Evolutionary conservation across 148 eudicot species (phyloP).

Genomic region (Rhododendron simsii): DNA sequence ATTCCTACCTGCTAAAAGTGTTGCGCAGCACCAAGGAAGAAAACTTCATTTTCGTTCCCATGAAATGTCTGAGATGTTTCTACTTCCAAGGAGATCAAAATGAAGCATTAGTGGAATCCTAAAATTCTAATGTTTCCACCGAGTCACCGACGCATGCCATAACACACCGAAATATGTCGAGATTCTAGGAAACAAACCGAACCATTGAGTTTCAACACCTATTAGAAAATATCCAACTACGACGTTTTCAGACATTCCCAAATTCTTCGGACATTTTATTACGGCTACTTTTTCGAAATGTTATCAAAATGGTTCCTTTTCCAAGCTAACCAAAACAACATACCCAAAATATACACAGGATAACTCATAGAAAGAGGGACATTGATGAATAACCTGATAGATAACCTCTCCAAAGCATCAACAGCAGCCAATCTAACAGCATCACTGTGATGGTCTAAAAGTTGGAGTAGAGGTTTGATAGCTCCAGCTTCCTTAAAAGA

Average conservation of each 20-base stretch:
- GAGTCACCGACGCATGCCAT: background rate
- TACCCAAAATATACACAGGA: background rate
- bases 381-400: conserved; percentile 46
- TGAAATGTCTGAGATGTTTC: background rate
- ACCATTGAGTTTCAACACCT: background rate
- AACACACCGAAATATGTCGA: background rate
- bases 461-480: conserved; percentile 45
- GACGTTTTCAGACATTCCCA: background rate
- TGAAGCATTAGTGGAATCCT: background rate
- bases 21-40: background rate
- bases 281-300: background rate
- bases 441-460: conserved; percentile 37
- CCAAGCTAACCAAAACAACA: background rate
- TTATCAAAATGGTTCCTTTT: background rate
- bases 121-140: background rate
- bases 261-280: background rate
- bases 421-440: conserved; percentile 49
- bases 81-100: background rate
- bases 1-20: background rate
- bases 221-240: background rate
- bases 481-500: conserved; percentile 86
- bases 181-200: background rate
- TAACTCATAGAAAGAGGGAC: background rate
- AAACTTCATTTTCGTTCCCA: background rate
- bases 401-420: conserved; percentile 69